Evolutionary conservation across 208 protist genomes (phyloP), one percentile per base, ranked within the genome.

Genomic region (Acanthamoeba culbertsoni): DNA sequence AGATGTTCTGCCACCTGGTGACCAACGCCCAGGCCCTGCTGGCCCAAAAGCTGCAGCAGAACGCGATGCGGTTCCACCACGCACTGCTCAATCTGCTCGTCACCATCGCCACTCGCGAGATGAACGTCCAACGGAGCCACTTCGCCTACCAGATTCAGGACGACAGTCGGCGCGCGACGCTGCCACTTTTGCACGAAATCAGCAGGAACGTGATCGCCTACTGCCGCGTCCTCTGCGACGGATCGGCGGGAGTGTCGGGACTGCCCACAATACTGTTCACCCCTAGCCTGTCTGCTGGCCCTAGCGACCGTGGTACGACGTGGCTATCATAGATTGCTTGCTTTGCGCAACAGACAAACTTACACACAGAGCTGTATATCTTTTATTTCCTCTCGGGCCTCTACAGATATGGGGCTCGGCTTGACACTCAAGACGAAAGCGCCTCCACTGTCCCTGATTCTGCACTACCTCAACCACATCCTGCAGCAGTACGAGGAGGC

Each of bases 1-100:
- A 82, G 42, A 42, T 93, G 62, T 93, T 93, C 88, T 93, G 48
- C 43, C 88, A 73, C 45, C 63, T 93, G 37, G 65, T 79, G 42
- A 62, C 88, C 23, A 73, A 51, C 43, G 31, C 63, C 20, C 88
- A 82, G 40, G 33, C 40, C 63, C 63, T 93, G 8, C n/a, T 82
- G 12, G 43, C 79, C 35, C 63, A 82, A 40, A 73, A 93, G 51
- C 88, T 93, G n/a, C 88, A 93, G 28, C 28, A 93, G 16, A 93
- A 77, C 31, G 88, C 88, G 10, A 79, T 57, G 35, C 35, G 63
- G n/a, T 93, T 93, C 63, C 88, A 93, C 88, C 88, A 82, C 26
- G 46, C 51, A n/a, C 88, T 93, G 28, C 42, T 93, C 33, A 93
- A 93, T 42, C 65, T 93, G 20, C 42, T 93, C 20, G 55, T 82